Percentiles rank a stretch among this genome's conserved stretches.
phyloP scores from a whole-genome alignment of 352 stramenopile genomes.

The Globisporangium orthogonon region DNA sequence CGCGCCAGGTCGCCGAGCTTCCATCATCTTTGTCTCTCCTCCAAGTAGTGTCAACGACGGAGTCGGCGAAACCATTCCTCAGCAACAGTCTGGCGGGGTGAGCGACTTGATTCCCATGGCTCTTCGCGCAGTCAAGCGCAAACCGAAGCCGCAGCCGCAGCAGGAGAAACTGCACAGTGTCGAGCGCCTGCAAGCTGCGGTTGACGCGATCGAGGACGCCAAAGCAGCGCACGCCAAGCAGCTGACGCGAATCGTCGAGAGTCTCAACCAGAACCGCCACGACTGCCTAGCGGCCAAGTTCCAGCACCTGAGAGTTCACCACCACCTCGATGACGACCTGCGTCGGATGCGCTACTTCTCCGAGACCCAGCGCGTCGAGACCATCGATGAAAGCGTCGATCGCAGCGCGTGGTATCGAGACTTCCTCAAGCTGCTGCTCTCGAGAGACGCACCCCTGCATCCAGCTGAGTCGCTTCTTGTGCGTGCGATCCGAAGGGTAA shows the following conservation, averaged over 20 bases:
- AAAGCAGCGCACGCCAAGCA: slow-evolving; percentile 31
- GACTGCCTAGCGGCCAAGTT: slow-evolving; percentile 54
- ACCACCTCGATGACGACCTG: slow-evolving; percentile 35
- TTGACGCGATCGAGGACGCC: slow-evolving; percentile 36
- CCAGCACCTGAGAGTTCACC: slow-evolving; percentile 26
- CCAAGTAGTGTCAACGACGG: not conserved
- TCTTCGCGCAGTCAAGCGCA: not conserved
- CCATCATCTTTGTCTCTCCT: not conserved
- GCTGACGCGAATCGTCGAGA: slow-evolving; percentile 30
- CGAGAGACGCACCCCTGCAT: slow-evolving; percentile 28
- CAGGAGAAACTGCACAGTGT: slow-evolving; percentile 32
- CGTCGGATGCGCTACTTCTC: slow-evolving; percentile 39
- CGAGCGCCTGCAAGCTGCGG: slow-evolving; percentile 40
- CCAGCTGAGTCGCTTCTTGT: slow-evolving; percentile 50
- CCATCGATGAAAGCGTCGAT: slow-evolving; percentile 20
- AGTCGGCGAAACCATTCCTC: not conserved
- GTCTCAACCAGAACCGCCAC: slow-evolving; percentile 43
- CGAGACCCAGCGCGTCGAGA: slow-evolving; percentile 29
- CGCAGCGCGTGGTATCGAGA: slow-evolving; percentile 44
- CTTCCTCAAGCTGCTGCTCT: slow-evolving; percentile 38
- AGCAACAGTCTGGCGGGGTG: not conserved
- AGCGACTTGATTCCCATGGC: not conserved
- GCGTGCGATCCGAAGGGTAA: slow-evolving; percentile 35
- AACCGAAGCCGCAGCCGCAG: not conserved
- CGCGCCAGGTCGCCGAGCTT: slow-evolving; percentile 3